phyloP scores from a whole-genome alignment of 768 basidiomycete genomes.

The Cantharellus cinnabarinus region DNA sequence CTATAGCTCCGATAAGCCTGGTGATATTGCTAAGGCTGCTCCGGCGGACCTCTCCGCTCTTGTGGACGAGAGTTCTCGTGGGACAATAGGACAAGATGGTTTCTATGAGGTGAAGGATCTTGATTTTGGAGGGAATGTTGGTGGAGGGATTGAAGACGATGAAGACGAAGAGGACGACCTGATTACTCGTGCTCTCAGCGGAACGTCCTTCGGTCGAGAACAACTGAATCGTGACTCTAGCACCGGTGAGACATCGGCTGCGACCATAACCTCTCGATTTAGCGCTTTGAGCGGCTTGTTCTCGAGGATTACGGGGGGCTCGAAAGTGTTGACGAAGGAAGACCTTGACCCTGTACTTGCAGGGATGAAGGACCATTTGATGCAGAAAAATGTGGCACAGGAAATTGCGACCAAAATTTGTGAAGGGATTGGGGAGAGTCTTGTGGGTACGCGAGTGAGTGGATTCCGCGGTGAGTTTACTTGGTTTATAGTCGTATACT shows the following conservation, averaged over 20 bases:
- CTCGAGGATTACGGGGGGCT: conserved; percentile 57
- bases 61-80: conserved; percentile 14
- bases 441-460: conserved; percentile 81
- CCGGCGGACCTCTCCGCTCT: conserved; percentile 15
- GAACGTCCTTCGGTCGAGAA: neutral
- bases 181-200: conserved; percentile 38
- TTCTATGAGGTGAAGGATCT: conserved; percentile 65
- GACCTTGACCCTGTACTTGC: conserved; percentile 78
- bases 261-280: neutral
- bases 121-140: conserved; percentile 40
- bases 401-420: conserved; percentile 91
- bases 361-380: conserved; percentile 92
- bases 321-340: conserved; percentile 57
- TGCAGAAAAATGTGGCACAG: conserved; percentile 96
- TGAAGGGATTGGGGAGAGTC: conserved; percentile 74
- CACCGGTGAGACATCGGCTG: neutral
- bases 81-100: conserved; percentile 48
- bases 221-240: neutral
- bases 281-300: conserved; percentile 62
- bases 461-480: conserved; percentile 58
- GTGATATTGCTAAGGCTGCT: neutral
- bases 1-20: conserved; percentile 29
- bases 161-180: conserved; percentile 14
- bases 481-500: neutral
- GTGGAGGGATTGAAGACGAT: conserved; percentile 25